Evolutionary conservation across 306 rosid species (phyloP), one percentile per base, ranked within the genome.

Genomic region (Dicorynia guianensis): DNA sequence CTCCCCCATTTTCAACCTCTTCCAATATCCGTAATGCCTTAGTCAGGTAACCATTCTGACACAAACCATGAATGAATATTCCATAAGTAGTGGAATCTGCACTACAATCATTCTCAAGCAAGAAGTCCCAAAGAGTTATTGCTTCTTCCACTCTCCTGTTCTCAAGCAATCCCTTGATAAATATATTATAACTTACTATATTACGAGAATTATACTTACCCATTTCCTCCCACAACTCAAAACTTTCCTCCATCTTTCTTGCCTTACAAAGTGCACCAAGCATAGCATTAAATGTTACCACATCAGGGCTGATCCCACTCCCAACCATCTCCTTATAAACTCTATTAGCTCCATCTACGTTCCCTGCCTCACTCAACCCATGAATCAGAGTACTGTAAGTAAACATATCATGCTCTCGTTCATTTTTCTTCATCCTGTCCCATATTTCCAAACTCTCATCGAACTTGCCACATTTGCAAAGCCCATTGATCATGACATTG

Each of bases 401-500:
- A 57, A 52, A 85, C 73, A 84, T 53, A 73, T 92, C 96, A 48
- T 56, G 70, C 47, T 46, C 78, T 72, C 93, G 71, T 2, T 82
- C 81, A 44, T 85, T 95, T 78, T 19, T 80, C 89, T 87, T 92
- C 99, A 95, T 87, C 87, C 97, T 83, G 44, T 87, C 76, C 97
- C 96, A 95, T 52, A 96, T 85, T 68, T 86, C 92, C 67, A 87
- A 86, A 82, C 93, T 48, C 83, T 90, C 90, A 73, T 69, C 17
- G 52, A 92, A 86, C 91, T 67, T 92, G 55, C 98, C 88, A 66
- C 91, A 89, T 79, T 71, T 89, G 56, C 96, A 92, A 60, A 96
- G 57, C 61, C 99, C 99, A 63, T 85, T 87, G 62, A 96, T 89
- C 99, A 90, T 90, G 33, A 96, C 86, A 83, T 90, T 96, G 59